Evolutionary conservation across 768 basidiomycete species (phyloP), one percentile per base, ranked within the genome.

Genomic region (Lanmaoa rubissima): DNA sequence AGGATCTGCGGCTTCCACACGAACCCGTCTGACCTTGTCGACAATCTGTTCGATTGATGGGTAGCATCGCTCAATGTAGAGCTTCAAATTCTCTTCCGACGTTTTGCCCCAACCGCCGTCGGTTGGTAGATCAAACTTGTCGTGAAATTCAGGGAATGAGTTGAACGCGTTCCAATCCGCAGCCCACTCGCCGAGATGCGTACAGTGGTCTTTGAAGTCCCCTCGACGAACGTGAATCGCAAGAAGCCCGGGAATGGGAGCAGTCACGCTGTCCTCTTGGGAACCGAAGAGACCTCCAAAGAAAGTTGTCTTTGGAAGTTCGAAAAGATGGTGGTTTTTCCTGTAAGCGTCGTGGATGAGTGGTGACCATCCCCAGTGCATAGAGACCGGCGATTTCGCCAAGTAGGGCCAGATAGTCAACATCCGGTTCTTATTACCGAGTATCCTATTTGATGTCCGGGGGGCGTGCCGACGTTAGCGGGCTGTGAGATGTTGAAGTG

Each of bases 181-280:
- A 7, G 51, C 51, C 66, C 72, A 74, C 50, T 67, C 57, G 2
- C 69, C 70, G 36, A 83, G 72, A 53, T 69, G 54, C 6, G 53
- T 47, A 66, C 82, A 84, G 64, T 83, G 82, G 5, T 69, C 58
- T 39, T 72, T 43, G 59, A 74, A 83, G 64, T 82, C 82, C 12
- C 82, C 82, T 32, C 81, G 71, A 1, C 82, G 79, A 44, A 83
- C 66, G 59, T 83, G 82, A 9, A 83, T 62, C 4, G 76, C 82
- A 5, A 83, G 70, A 1, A 82, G 70, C 17, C 81, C 78, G 0
- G 73, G 61, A 31, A 79, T 67, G 7, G 65, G 61, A 3, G 52
- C 7, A 10, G 48, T 52, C 24, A 59, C 53, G 16, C 31, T 48
- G 49, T 64, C 56, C 34, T 45, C n/a, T 24, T 3, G 13, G 5